phyloP scores from a whole-genome alignment of 2,329 filamentous ascomycete species.

The Colletotrichum endophyticum region DNA sequence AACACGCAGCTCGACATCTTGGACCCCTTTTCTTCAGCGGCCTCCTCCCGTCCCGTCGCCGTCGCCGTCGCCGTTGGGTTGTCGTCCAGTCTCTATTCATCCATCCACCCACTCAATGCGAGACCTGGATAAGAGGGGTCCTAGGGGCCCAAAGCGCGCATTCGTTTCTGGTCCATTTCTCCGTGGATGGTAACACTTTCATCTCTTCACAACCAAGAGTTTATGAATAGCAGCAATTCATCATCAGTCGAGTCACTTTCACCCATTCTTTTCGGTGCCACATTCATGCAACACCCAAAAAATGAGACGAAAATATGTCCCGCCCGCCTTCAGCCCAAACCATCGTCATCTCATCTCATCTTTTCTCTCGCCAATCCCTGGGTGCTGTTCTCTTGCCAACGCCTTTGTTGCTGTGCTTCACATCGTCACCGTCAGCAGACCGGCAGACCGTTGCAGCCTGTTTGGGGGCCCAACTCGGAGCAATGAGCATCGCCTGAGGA shows the following conservation, averaged over 20 bases:
- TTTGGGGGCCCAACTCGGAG: background rate
- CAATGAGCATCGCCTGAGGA: background rate
- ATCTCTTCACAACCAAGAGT: background rate
- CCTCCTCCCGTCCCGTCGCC: background rate
- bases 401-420: background rate
- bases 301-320: conserved; percentile 5
- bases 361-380: background rate
- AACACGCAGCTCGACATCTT: background rate
- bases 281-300: background rate
- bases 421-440: background rate
- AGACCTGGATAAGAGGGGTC: background rate
- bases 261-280: background rate
- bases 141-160: background rate
- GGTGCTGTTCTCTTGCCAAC: background rate
- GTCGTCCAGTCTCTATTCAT: background rate
- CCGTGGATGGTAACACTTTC: background rate
- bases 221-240: background rate
- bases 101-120: background rate
- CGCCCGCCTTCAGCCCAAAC: background rate
- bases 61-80: background rate
- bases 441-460: background rate
- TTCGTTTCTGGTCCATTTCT: background rate
- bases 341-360: conserved; percentile 9
- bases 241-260: background rate
- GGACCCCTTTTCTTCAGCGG: background rate